Evolutionary conservation across 148 eudicot genomes (phyloP), one percentile per base, ranked within the genome.

Genomic region (Spergularia bocconei): DNA sequence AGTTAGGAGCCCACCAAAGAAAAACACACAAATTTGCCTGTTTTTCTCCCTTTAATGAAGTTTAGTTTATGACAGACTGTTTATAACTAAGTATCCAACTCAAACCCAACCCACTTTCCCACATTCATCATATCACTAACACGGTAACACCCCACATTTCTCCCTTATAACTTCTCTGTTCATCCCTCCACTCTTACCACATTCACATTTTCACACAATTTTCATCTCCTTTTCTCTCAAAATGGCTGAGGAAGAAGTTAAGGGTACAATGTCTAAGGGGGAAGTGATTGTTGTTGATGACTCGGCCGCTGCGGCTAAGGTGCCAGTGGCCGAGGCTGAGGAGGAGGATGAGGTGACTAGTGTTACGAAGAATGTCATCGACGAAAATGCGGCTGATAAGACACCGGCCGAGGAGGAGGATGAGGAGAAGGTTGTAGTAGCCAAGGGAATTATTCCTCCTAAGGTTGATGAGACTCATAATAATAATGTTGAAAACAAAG

Each of bases 221-320:
- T 13, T 13, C 50, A 15, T 12, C 47, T 55, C 71, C 56, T 9
- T 56, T 15, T 39, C 53, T 44, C 56, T 20, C 19, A 8, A 9
- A 33, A 75, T 75, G 78, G 71, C 78, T 39, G 71, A 50, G 13
- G 74, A 59, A 60, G 13, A 57, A 17, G 51, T 62, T 10, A 77
- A 60, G 10, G 59, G 61, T 0, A 7, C 74, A 36, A 36, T 59
- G 14, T 1, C 58, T 4, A 23, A 59, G 12, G 59, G 69, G 63
- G 57, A 59, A 36, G 41, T 6, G 21, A 36, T 38, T 17, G 17
- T n/a, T 1, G 57, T 68, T 1, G 71, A 55, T 4, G 73, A 67
- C 19, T 39, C 41, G 1, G 10, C 70, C 14, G 11, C 54, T 13
- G n/a, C 48, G 13, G 41, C 36, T 29, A 29, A 29, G 36, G 36